phyloP scores from a whole-genome alignment of 2,329 filamentous ascomycete genomes.

The Aspergillus sp. region DNA sequence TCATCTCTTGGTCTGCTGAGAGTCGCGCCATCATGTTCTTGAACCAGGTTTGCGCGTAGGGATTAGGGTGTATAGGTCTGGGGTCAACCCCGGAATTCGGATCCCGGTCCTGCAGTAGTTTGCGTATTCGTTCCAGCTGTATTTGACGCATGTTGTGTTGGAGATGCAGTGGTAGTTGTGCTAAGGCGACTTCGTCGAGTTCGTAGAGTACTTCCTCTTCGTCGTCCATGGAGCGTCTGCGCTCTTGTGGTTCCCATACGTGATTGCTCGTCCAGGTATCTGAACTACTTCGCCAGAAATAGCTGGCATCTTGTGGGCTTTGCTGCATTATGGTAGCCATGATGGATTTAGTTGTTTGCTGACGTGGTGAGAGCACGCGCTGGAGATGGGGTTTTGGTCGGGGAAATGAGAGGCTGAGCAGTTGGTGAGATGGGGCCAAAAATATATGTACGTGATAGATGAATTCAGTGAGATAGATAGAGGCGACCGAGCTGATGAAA shows the following conservation, averaged over 20 bases:
- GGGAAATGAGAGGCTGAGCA: neutral
- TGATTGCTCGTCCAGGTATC: neutral
- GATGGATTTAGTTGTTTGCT: neutral
- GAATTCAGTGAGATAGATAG: neutral
- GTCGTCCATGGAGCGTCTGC: slow-evolving; percentile 17
- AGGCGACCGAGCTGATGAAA: neutral
- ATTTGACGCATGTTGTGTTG: slow-evolving; percentile 31
- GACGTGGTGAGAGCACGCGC: neutral
- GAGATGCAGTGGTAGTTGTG: slow-evolving; percentile 27
- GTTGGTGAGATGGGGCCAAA: neutral
- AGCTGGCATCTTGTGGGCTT: neutral
- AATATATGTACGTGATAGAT: slow-evolving; percentile 1
- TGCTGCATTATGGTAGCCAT: neutral
- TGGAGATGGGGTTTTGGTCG: neutral
- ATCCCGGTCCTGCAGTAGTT: slow-evolving; percentile 12
- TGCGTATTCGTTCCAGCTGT: slow-evolving; percentile 27
- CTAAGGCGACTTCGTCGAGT: slow-evolving; percentile 30
- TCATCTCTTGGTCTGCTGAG: slow-evolving; percentile 8
- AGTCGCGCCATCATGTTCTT: slow-evolving; percentile 18
- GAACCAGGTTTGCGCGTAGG: slow-evolving; percentile 19
- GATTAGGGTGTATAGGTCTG: neutral
- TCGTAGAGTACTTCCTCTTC: slow-evolving; percentile 33
- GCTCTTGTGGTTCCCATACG: neutral
- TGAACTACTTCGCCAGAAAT: slow-evolving; percentile 1
- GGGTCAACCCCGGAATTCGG: neutral